These are phyloP conservation scores for Penicillium sp. DNA, from an alignment of 2,329 filamentous ascomycete genomes.

Conservation along the genomic window DNA sequence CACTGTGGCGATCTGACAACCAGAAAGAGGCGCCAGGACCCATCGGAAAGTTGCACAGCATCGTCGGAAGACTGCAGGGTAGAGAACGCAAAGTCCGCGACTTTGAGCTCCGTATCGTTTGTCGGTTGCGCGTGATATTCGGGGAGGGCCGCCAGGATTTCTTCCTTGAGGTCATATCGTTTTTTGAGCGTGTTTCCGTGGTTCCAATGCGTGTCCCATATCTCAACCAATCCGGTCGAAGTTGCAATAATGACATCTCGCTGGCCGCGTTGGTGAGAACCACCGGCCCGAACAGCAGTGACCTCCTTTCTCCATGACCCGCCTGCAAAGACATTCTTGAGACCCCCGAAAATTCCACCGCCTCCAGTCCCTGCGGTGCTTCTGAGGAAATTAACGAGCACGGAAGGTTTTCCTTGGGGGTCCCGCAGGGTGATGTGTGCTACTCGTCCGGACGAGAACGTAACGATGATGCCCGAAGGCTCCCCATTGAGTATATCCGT, in stretches of 20 bases:
- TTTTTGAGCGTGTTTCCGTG: slow-evolving; percentile 73
- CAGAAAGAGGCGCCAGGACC: slow-evolving; percentile 56
- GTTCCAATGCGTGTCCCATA: slow-evolving; percentile 86
- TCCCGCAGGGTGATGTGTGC: slow-evolving; percentile 86
- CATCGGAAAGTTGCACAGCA: slow-evolving; percentile 47
- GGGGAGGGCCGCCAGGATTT: slow-evolving; percentile 62
- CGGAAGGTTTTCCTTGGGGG: slow-evolving; percentile 76
- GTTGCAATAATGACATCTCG: slow-evolving; percentile 80
- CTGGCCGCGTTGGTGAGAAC: slow-evolving; percentile 71
- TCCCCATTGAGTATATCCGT: slow-evolving; percentile 79
- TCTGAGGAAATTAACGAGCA: slow-evolving; percentile 74
- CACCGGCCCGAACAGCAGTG: slow-evolving; percentile 72
- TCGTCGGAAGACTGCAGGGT: slow-evolving; percentile 16
- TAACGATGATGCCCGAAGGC: slow-evolving; percentile 79
- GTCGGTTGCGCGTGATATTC: slow-evolving; percentile 52
- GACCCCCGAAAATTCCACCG: slow-evolving; percentile 73
- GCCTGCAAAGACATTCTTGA: slow-evolving; percentile 71
- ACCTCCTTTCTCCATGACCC: slow-evolving; percentile 72
- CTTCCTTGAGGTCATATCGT: slow-evolving; percentile 67
- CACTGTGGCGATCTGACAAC: slow-evolving; percentile 58
- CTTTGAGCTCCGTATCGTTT: slow-evolving; percentile 61
- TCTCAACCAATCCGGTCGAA: slow-evolving; percentile 70
- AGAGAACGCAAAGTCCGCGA: slow-evolving; percentile 74
- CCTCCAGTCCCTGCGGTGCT: slow-evolving; percentile 54
- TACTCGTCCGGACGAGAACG: slow-evolving; percentile 79